Base-by-base conservation (phyloP, 805 yeast species). In the Lachancea nothofagi region DNA sequence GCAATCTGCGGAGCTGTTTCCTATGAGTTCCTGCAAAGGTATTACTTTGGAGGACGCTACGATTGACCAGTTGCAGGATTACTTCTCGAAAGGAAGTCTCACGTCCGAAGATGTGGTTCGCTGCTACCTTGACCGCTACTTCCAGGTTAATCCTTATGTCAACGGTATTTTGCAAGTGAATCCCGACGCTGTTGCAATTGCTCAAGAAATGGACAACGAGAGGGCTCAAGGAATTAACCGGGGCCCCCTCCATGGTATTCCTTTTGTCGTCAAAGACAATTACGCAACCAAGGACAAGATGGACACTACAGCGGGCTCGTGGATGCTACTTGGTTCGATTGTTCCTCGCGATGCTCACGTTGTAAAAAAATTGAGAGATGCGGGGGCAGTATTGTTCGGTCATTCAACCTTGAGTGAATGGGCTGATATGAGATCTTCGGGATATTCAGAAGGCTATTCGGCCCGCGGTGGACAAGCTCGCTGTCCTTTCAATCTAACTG, bases 341-440 rank as follows among this genome's bases (percentile, higher is more conserved):
- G 60, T 56, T 27, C 61, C 61, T 14, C 38, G 61, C n/a, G 61
- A 55, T 43, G 59, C 59, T 7, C 44, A 41, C 33, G 59, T 56
- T 34, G 59, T 56, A 4, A 14, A 35, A 4, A 52, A 53, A 29
- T 33, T 56, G 25, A 43, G 60, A 31, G 59, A 52, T 29, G 59
- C 60, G 0, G 61, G 60, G 29, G 60, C 60, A 17, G 53, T 56
- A 5, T 36, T 56, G 12, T 54, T 55, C 34, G 61, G 61, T 5
- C 61, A 56, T 41, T 15, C 60, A 4, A 45, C 59, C 2, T 38
- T 56, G 33, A 53, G 59, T 15, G 61, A 56, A 42, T 56, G 60
- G 60, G 61, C 61, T 9, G 60, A 56, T 34, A 56, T 56, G 60
- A 45, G 60, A 33, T 48, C 57, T 4, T 45, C 47, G 17, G 33